phyloP scores from a whole-genome alignment of 2,329 filamentous ascomycete species.

The Sporothrix luriei region DNA sequence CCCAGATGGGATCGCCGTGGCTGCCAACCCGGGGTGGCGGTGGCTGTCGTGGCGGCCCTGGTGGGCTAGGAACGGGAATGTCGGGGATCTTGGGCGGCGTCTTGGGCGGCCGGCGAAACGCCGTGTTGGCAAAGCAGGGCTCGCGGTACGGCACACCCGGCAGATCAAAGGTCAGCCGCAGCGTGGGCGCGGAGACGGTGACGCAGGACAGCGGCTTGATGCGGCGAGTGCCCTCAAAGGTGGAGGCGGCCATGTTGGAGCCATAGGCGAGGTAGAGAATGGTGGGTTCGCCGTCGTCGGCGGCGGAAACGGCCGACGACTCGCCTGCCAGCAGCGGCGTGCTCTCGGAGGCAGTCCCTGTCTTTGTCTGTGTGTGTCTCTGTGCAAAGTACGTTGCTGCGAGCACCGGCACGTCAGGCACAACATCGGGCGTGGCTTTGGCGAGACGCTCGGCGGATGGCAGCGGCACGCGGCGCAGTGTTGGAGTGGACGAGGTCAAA shows the following conservation, averaged over 20 bases:
- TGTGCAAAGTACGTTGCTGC: conserved; percentile 11
- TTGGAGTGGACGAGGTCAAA: neutral
- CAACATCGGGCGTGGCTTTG: conserved; percentile 34
- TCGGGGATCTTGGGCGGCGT: conserved; percentile 34
- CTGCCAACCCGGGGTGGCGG: conserved; percentile 1
- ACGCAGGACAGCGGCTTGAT: conserved; percentile 80
- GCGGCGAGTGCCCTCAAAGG: conserved; percentile 74
- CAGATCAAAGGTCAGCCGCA: conserved; percentile 81
- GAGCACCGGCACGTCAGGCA: conserved; percentile 33
- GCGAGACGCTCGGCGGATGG: conserved; percentile 48
- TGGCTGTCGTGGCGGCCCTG: conserved; percentile 1
- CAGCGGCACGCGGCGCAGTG: conserved; percentile 38
- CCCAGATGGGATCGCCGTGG: conserved; percentile 64
- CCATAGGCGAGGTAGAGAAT: conserved; percentile 87
- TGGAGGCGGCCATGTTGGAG: conserved; percentile 80
- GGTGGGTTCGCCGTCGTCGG: conserved; percentile 42
- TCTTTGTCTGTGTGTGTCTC: too few relatives aligned
- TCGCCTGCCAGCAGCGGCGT: conserved; percentile 33
- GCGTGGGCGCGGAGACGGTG: conserved; percentile 77
- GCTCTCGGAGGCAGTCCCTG: neutral
- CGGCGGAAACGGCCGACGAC: conserved; percentile 34
- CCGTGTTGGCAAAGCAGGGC: conserved; percentile 88
- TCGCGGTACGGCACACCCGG: conserved; percentile 83
- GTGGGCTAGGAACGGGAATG: conserved; percentile 27
- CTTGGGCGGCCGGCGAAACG: conserved; percentile 53